Percentiles rank a stretch among this genome's conserved stretches.
Conservation (phyloP, 2,329 filamentous ascomycete species). For the Fusarium ambrosium region DNA sequence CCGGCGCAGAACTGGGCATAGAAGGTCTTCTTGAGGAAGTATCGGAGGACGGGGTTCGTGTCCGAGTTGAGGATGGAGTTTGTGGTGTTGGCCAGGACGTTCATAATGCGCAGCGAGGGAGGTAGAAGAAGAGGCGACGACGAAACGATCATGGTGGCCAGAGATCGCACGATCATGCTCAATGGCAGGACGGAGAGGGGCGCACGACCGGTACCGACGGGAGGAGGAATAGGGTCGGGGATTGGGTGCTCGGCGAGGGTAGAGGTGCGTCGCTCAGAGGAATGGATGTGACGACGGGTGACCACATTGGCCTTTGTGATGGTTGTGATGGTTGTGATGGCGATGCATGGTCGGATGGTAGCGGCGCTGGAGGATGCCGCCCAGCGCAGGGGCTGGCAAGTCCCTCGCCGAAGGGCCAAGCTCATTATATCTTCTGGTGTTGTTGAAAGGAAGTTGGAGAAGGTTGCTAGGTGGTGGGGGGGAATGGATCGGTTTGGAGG, state of each 20-base stretch:
- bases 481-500: conserved; percentile 35
- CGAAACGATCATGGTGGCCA: conserved; percentile 77
- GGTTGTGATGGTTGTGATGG: conserved; percentile 39
- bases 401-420: conserved; percentile 45
- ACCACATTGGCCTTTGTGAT: conserved; percentile 31
- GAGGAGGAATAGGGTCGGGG: conserved; percentile 48
- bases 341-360: conserved; percentile 36
- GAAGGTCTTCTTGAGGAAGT: conserved; percentile 83
- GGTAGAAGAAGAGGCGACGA: conserved; percentile 77
- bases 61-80: conserved; percentile 79
- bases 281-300: conserved; percentile 52
- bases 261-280: conserved; percentile 53
- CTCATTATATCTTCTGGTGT: conserved; percentile 42
- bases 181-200: conserved; percentile 77
- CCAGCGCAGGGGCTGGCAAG: conserved; percentile 44
- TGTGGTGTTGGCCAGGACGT: conserved; percentile 76
- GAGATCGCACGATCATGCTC: conserved; percentile 75
- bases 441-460: background rate
- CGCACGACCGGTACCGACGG: conserved; percentile 48
- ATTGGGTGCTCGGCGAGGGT: conserved; percentile 52
- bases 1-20: conserved; percentile 94
- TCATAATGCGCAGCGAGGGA: conserved; percentile 78
- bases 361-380: conserved; percentile 36
- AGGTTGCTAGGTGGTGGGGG: conserved; percentile 16
- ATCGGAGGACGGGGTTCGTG: conserved; percentile 77